Evolutionary conservation across 768 basidiomycete species (phyloP), one percentile per base, ranked within the genome.

Genomic region (Agrocybe praecox): DNA sequence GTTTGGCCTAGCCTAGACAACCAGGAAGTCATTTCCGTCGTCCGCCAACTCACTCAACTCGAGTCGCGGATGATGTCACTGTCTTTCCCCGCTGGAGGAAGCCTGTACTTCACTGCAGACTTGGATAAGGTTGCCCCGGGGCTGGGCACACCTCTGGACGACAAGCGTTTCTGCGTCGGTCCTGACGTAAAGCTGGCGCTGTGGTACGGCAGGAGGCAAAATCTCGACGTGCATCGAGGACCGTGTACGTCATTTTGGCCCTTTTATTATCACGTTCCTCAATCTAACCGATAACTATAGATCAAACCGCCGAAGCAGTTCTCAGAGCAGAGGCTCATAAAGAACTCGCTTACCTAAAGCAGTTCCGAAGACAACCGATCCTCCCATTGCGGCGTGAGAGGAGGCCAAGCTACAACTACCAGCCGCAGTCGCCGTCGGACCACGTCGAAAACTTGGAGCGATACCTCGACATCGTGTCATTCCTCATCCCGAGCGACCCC

Each of bases 1-100:
- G 49, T 80, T 21, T 81, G 74, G 76, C 26, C 60, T 17, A 62
- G 72, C 12, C 69, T 81, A 17, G 66, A 53, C 62, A 74, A 77
- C 57, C 14, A 3, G 54, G 74, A 80, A 5, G 67, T 80, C 62
- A 56, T 66, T 61, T 81, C 78, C 0, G 45, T 82, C 69, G 49
- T 72, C 55, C 74, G 72, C 47, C 78, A 83, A 60, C 70, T 83
- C 65, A 70, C 62, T 66, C 23, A 82, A 58, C 70, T 85, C 62
- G 80, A 83, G 67, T 72, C 76, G 0, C 51, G 59, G 9, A 79
- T 82, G 72, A 81, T 80, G 80, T 76, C 74, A n/a, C 68, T 75
- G 32, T 0, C 72, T 57, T 82, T 82, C 62, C 80, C 78, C n/a
- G 80, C 77, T 69, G 77, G 79, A 47, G 79, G 81, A 71, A 79